Evolutionary conservation across 768 basidiomycete genomes (phyloP), one percentile per base, ranked within the genome.

Genomic region (Suillus alpinus): DNA sequence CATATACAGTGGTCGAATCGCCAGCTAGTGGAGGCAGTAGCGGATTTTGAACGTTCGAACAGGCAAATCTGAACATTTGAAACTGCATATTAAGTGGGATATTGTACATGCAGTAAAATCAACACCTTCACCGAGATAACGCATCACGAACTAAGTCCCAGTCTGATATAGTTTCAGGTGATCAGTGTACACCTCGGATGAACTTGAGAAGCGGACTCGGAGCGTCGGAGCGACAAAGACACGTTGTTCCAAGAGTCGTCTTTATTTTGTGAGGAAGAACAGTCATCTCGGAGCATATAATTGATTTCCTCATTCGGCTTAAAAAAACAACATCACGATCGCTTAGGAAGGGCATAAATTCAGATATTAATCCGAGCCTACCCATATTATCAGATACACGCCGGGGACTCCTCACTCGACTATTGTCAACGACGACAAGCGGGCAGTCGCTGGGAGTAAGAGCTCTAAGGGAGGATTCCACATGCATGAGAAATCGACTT

Each of bases 401-500:
- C 44, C 20, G 2, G 18, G 16, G 43, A 36, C 13, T n/a, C 18
- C 56, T 23, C n/a, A n/a, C 16, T 56, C 13, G 7, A 23, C 44
- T 20, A 46, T 46, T 47, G 46, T 29, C 46, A 16, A 47, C 46
- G n/a, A 43, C 23, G 31, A 53, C 51, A 20, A 6, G 7, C 9
- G 12, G 36, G 20, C 36, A 32, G 20, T 53, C 9, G 34, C 23
- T 26, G 20, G 34, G 18, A 34, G 32, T 56, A 51, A 52, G 31
- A 34, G 44, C 3, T 31, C 34, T 41, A 61, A 18, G 52, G 55
- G 63, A 57, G 69, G 36, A 81, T 59, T 39, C 78, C 82, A 75
- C 88, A 89, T 16, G 82, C 87, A 41, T 86, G 81, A 10, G 74
- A 71, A 20, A 91, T 86, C 65, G 83, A 88, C 67, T 72, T 70